A percentile compares a stretch with the other conserved stretches of the same genome.
phyloP scores from a whole-genome alignment of 2,329 filamentous ascomycete species.

The Fusarium stilboides region DNA sequence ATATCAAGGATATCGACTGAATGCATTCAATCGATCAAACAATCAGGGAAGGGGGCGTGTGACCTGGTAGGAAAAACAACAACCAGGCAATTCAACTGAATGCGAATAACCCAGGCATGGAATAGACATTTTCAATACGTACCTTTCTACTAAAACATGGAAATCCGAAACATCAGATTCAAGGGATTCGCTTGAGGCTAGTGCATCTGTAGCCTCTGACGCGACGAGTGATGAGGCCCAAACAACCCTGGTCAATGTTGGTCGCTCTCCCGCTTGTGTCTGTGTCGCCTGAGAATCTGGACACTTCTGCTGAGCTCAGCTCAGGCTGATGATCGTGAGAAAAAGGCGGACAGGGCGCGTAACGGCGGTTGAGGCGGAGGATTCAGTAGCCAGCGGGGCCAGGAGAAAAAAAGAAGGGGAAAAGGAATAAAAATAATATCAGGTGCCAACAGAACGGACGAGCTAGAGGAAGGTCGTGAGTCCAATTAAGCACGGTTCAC shows the following conservation, averaged over 20 bases:
- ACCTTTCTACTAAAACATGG: slow-evolving; percentile 39
- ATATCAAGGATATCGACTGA: slow-evolving; percentile 7
- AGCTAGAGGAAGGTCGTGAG: neutral
- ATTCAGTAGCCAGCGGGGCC: slow-evolving; percentile 3
- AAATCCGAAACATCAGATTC: slow-evolving; percentile 43
- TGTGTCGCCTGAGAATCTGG: slow-evolving; percentile 9
- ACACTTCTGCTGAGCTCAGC: slow-evolving; percentile 9
- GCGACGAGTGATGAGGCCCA: slow-evolving; percentile 25
- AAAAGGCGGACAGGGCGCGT: slow-evolving; percentile 18
- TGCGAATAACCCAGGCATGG: slow-evolving; percentile 6
- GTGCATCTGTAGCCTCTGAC: slow-evolving; percentile 39
- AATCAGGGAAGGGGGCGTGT: slow-evolving; percentile 16
- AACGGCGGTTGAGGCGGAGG: slow-evolving; percentile 24
- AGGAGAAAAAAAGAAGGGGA: slow-evolving; percentile 5
- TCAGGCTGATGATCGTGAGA: slow-evolving; percentile 4
- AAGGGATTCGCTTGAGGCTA: slow-evolving; percentile 38
- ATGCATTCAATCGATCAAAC: slow-evolving; percentile 10
- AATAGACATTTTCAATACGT: slow-evolving; percentile 29
- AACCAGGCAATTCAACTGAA: slow-evolving; percentile 6
- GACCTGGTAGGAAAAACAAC: slow-evolving; percentile 8
- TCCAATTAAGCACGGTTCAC: slow-evolving; percentile 44
- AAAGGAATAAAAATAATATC: slow-evolving; percentile 17
- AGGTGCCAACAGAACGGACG: slow-evolving; percentile 12
- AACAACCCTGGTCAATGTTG: slow-evolving; percentile 28
- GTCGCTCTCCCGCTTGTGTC: slow-evolving; percentile 27